A percentile compares a stretch with the other conserved stretches of the same genome.
Evolutionary conservation across 2,329 filamentous ascomycete species (phyloP).

Genomic region (Daldinia eschscholtzii): DNA sequence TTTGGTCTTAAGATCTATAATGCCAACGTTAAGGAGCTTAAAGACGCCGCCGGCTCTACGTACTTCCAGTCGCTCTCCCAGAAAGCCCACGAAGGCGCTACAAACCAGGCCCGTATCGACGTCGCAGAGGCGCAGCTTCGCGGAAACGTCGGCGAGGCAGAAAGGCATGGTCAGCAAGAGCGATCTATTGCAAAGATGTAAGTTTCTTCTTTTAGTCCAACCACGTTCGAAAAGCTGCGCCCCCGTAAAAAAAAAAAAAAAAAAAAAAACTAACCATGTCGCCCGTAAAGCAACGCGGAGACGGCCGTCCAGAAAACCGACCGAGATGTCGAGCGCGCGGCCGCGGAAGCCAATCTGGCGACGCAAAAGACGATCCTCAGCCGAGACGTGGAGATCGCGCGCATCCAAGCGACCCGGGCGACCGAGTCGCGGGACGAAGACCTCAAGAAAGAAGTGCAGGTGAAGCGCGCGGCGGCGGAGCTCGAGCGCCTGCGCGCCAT

Average conservation of each 20-base stretch:
- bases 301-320: conserved; percentile 88
- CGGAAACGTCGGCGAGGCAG: conserved; percentile 81
- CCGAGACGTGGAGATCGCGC: conserved; percentile 80
- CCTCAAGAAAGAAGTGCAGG: conserved; percentile 81
- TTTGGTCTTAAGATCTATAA: conserved; percentile 84
- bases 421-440: conserved; percentile 84
- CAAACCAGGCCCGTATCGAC: conserved; percentile 80
- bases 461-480: conserved; percentile 82
- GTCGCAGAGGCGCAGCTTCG: conserved; percentile 73
- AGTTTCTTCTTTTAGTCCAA: conserved; percentile 1
- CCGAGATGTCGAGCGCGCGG: conserved; percentile 83
- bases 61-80: conserved; percentile 86
- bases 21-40: conserved; percentile 85
- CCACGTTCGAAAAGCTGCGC: background rate
- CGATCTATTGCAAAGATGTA: conserved; percentile 86
- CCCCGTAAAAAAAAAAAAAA: too few relatives aligned
- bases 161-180: conserved; percentile 83
- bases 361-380: conserved; percentile 79
- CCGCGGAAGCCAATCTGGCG: conserved; percentile 80
- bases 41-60: conserved; percentile 82
- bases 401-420: conserved; percentile 78
- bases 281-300: conserved; percentile 61
- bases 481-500: conserved; percentile 82
- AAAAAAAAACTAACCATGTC: conserved; percentile 6
- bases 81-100: conserved; percentile 87